Conservation (phyloP, 176 grass and related monocot species). For the Eremochloa ophiuroides region DNA sequence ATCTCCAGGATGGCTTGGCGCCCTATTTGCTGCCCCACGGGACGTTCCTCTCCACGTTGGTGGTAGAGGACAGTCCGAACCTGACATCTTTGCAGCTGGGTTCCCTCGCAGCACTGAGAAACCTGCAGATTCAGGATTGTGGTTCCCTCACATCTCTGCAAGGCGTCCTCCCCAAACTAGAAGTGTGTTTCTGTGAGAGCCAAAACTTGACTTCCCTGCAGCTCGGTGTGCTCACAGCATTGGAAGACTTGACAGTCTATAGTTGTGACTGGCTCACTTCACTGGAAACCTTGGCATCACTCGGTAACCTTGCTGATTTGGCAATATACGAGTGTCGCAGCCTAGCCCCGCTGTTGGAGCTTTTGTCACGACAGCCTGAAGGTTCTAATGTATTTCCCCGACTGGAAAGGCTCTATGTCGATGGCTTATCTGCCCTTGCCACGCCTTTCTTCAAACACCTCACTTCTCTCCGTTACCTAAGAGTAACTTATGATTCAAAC, state of each 20-base stretch:
- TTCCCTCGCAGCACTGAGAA: background rate
- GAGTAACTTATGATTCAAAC: background rate
- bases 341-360: background rate
- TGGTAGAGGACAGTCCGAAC: background rate
- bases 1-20: background rate
- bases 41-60: background rate
- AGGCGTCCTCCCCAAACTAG: background rate
- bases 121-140: background rate
- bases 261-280: background rate
- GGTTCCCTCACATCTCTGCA: background rate
- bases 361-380: background rate
- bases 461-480: background rate
- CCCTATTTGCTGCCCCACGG: background rate
- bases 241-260: background rate
- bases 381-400: background rate
- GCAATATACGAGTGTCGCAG: background rate
- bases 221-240: background rate
- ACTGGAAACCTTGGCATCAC: background rate
- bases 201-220: background rate
- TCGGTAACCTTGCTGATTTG: background rate
- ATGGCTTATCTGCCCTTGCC: background rate
- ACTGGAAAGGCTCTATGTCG: background rate
- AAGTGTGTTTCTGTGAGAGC: background rate
- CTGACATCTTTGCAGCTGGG: background rate
- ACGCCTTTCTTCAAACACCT: conserved; percentile 7